phyloP scores from a whole-genome alignment of 108 stramenopile genomes.

The Hondaea fermentalgiana region DNA sequence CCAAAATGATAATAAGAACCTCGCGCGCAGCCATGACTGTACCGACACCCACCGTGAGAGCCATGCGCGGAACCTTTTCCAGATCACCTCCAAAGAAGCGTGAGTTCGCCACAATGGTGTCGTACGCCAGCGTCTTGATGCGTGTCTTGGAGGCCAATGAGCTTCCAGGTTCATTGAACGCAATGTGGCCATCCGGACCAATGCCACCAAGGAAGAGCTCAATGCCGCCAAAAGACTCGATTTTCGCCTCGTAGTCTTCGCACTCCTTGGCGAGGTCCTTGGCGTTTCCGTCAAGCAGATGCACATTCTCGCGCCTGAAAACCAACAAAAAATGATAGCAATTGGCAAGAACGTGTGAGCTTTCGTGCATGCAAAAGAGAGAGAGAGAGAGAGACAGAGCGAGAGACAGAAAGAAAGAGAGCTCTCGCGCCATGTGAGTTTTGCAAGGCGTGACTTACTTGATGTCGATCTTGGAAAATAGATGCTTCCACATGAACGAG shows the following conservation, averaged over 20 bases:
- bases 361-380: too few relatives aligned
- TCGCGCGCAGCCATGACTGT: slow-evolving; percentile 23
- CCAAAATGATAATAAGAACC: slow-evolving; percentile 22
- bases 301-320: slow-evolving; percentile 1
- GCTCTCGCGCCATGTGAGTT: neutral
- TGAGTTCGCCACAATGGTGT: slow-evolving; percentile 25
- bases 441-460: neutral
- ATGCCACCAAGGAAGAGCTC: slow-evolving; percentile 44
- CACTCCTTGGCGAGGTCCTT: slow-evolving; percentile 21
- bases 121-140: slow-evolving; percentile 33
- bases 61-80: slow-evolving; percentile 26
- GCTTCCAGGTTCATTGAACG: slow-evolving; percentile 42
- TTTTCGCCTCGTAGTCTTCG: slow-evolving; percentile 14
- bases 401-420: neutral
- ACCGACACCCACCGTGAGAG: slow-evolving; percentile 29
- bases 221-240: slow-evolving; percentile 30
- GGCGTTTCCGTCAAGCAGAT: slow-evolving; percentile 26
- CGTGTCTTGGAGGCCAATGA: slow-evolving; percentile 25
- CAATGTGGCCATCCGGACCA: slow-evolving; percentile 50
- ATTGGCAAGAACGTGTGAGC: too few relatives aligned
- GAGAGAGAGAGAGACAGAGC: too few relatives aligned
- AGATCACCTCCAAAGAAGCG: slow-evolving; percentile 26
- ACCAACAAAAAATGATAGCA: too few relatives aligned
- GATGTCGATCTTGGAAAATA: slow-evolving; percentile 31
- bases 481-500: slow-evolving; percentile 27